These are phyloP conservation scores for Candida nonsorbophila DNA, from an alignment of 805 yeast genomes.

Conservation along the genomic window DNA sequence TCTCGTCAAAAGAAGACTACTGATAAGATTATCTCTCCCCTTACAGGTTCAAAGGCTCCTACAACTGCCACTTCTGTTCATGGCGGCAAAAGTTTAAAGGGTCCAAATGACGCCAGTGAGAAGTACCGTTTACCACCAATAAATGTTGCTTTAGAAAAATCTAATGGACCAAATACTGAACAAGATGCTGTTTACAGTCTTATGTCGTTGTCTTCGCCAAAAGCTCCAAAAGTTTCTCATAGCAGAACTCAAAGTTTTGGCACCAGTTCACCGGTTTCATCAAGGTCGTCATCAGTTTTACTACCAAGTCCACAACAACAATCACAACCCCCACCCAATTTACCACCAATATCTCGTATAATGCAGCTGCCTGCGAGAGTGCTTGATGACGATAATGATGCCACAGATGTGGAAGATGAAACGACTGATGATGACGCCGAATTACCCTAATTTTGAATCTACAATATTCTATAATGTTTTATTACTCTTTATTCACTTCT, in stretches of 20 bases:
- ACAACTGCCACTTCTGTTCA: no score
- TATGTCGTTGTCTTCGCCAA: constrained; percentile 53
- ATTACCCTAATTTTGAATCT: no score
- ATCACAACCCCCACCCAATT: constrained; percentile 4
- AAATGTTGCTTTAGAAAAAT: constrained; percentile 15
- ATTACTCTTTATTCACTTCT: no score
- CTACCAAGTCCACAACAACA: constrained; percentile 8
- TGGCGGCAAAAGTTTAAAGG: no score
- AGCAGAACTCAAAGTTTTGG: constrained; percentile 23
- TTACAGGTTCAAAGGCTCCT: no score
- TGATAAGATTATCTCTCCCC: no score
- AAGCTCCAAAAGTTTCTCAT: constrained; percentile 22
- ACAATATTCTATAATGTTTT: no score
- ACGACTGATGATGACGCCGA: constrained; percentile 17
- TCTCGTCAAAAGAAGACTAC: constrained; percentile 26
- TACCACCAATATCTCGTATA: constrained; percentile 28
- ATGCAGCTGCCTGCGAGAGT: no score
- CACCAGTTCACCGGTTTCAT: constrained; percentile 13
- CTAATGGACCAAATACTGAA: constrained; percentile 25
- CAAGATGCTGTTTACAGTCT: constrained; percentile 53
- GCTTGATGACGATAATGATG: constrained; percentile 28
- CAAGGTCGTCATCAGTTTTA: constrained; percentile 19
- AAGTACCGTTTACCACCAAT: constrained; percentile 22
- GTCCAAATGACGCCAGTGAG: no score
- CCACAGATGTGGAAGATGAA: constrained; percentile 29